Evolutionary conservation across 345 rosid species (phyloP), one percentile per base, ranked within the genome.

Genomic region (Streptanthus diversifolius): DNA sequence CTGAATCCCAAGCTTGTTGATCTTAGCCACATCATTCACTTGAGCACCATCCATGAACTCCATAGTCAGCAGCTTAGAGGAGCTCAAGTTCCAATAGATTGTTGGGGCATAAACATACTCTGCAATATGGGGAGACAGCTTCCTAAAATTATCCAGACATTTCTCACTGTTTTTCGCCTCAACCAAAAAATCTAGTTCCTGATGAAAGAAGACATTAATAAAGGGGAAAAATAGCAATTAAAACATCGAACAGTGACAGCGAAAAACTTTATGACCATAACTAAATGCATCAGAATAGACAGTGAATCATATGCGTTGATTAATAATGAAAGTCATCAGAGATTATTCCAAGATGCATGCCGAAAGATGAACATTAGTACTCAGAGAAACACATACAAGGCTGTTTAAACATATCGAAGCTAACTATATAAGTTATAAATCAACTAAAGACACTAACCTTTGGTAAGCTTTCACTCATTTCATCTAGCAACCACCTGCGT

Each of bases 21-120:
- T 86, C 67, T 80, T 56, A 82, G 76, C 87, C 78, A 91, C 85
- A 66, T 95, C 95, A 72, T 85, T 83, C 68, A 91, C 85, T 76
- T 87, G 91, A 51, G 88, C 96, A 79, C 93, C 97, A 54, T 95
- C 99, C 68, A 95, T 90, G 81, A 83, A 95, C 79, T 95, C 99
- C 99, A 95, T 95, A 32, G 85, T 88, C 75, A 95, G 79, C 75
- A 95, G 76, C 83, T 87, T 95, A 59, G 96, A 84, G 73, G 98
- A 82, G 75, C 92, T 91, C 76, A 90, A 80, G 69, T 82, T 87
- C 99, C 99, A 95, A 68, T 83, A 64, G 41, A 95, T 81, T 63
- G 79, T 80, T 33, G 99, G 99, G 8, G 96, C 92, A 77, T 95
- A 90, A 59, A 91, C 83, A 73, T 72, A 84, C 36, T 82, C 89